Conservation (phyloP, 352 stramenopile genomes). For the Phytophthora citricola region DNA sequence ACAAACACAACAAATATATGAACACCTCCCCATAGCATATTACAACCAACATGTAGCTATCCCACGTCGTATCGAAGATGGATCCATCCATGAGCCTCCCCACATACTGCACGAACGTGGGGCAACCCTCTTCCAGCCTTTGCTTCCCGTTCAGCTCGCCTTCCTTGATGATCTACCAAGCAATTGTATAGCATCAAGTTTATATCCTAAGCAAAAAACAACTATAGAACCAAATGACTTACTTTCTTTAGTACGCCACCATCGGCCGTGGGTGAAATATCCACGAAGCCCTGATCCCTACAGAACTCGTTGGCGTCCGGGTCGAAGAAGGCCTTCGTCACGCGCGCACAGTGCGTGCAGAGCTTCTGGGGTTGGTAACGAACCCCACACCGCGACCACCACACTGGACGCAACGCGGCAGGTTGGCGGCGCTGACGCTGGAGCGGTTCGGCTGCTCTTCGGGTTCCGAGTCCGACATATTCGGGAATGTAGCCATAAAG, state of each 20-base stretch:
- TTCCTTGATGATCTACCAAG: slow-evolving; percentile 60
- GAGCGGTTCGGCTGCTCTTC: slow-evolving; percentile 11
- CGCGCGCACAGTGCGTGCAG: slow-evolving; percentile 73
- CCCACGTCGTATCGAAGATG: slow-evolving; percentile 89
- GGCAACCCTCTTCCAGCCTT: slow-evolving; percentile 81
- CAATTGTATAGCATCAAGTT: not conserved
- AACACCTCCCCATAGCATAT: not conserved
- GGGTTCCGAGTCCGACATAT: slow-evolving; percentile 9
- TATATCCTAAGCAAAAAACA: not conserved
- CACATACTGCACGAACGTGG: slow-evolving; percentile 89
- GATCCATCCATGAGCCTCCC: slow-evolving; percentile 80
- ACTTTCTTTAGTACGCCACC: slow-evolving; percentile 87
- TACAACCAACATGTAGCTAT: not conserved
- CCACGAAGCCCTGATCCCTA: slow-evolving; percentile 76
- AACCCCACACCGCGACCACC: slow-evolving; percentile 73
- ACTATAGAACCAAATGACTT: not conserved
- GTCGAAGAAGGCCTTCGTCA: slow-evolving; percentile 82
- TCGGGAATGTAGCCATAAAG: not conserved
- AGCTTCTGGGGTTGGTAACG: slow-evolving; percentile 74
- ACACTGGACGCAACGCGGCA: slow-evolving; percentile 72
- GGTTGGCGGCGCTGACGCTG: slow-evolving; percentile 23
- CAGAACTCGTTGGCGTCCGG: slow-evolving; percentile 72
- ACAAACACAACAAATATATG: not conserved
- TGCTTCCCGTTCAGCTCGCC: slow-evolving; percentile 47
- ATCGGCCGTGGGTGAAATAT: slow-evolving; percentile 80